Percentiles rank a stretch among this genome's conserved stretches.
Conservation (phyloP, 1,284 basidiomycete species). For the Tremellales sp. region DNA sequence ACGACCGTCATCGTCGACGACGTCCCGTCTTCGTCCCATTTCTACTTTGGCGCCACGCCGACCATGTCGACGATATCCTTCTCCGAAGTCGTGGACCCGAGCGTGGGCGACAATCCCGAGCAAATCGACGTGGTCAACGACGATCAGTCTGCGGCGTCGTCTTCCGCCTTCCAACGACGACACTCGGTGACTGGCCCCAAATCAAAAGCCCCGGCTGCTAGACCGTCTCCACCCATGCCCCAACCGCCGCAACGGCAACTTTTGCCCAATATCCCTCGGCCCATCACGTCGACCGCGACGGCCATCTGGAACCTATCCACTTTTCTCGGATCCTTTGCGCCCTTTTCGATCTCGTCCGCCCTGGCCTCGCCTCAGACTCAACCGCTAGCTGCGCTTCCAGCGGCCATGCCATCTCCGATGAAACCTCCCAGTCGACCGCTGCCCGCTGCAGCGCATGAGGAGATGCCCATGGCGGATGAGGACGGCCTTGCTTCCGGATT, state of each 20-base stretch:
- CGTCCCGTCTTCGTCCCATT: slow-evolving; percentile 9
- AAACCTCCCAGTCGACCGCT: slow-evolving; percentile 16
- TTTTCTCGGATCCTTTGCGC: slow-evolving; percentile 39
- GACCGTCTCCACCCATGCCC: slow-evolving; percentile 4
- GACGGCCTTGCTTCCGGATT: background rate
- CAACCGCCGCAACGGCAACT: too few species aligned
- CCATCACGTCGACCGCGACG: slow-evolving; percentile 29
- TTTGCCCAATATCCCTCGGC: slow-evolving; percentile 27
- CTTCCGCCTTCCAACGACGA: slow-evolving; percentile 9
- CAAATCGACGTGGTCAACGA: slow-evolving; percentile 33
- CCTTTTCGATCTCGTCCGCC: slow-evolving; percentile 24
- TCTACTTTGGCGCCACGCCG: slow-evolving; percentile 32
- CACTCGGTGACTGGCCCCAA: slow-evolving; percentile 7
- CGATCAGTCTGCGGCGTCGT: slow-evolving; percentile 29
- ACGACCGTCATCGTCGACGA: slow-evolving; percentile 31
- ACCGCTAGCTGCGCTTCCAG: slow-evolving; percentile 1
- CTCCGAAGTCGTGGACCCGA: slow-evolving; percentile 39
- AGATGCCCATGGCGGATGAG: background rate
- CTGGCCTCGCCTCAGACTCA: background rate
- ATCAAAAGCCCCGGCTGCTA: background rate
- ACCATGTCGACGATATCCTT: slow-evolving; percentile 42
- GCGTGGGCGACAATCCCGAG: slow-evolving; percentile 26
- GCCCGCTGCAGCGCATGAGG: slow-evolving; percentile 15
- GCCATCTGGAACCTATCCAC: slow-evolving; percentile 38
- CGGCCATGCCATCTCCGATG: slow-evolving; percentile 3